Evolutionary conservation across 2,329 filamentous ascomycete species (phyloP), one percentile per base, ranked within the genome.

Genomic region (Aspergillus latus): DNA sequence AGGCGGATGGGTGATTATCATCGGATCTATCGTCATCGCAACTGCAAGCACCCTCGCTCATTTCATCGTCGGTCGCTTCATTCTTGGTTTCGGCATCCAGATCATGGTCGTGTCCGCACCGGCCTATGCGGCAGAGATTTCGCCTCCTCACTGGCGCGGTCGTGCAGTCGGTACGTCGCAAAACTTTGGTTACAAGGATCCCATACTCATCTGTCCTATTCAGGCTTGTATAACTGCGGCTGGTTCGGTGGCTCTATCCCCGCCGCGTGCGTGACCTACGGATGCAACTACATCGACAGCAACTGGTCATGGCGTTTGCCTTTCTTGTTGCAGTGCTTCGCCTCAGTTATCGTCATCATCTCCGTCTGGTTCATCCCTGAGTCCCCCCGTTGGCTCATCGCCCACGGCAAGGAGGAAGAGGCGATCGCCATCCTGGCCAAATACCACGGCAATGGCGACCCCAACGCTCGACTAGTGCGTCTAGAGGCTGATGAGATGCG

Each of bases 261-360:
- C 3, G 80, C 80, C 1, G 77, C 80, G 10, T 72, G 76, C 36
- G 69, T 82, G 36, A 79, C 78, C n/a, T 82, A 75, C 56, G 80
- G 78, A 29, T 74, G 70, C 64, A 76, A 71, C 45, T 62, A 76
- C 60, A 79, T 82, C 54, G 51, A 70, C 37, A 79, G 59, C 66
- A 65, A 80, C 68, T 80, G 73, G 64, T 72, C 78, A 5, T 88
- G 85, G 84, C 76, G 85, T 1, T 86, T 88, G 57, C 85, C 85
- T 0, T 81, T 88, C 48, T 84, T 85, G 0, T 85, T 86, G 66
- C 86, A 89, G 64, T 87, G 87, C 46, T 70, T 86, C 0, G 84
- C 84, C 0, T 79, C 87, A 0, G 57, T 87, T 1, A 54, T 82
- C 1, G 76, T 88, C 1, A 74, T 88, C 53, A 60, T 63, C 1